Percentiles rank a stretch among this genome's conserved stretches.
Conservation (phyloP, 2,329 filamentous ascomycete species). For the Colletotrichum chlorophyti region DNA sequence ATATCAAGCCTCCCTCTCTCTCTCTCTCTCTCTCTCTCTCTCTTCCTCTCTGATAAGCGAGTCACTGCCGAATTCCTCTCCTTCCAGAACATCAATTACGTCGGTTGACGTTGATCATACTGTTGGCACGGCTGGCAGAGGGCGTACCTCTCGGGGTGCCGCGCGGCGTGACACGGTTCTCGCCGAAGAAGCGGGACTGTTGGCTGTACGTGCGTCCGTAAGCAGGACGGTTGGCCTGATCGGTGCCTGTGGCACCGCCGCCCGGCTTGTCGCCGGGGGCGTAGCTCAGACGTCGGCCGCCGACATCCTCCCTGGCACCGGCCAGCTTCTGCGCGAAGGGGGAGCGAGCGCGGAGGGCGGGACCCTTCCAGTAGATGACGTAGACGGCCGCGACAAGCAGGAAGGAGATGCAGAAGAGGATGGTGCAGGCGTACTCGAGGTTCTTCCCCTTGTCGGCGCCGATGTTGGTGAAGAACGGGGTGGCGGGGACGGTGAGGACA, state of each 20-base stretch:
- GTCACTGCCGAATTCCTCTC: too few species aligned
- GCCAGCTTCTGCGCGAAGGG: slow-evolving; percentile 70
- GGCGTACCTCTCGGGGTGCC: slow-evolving; percentile 46
- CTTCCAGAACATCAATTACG: too few species aligned
- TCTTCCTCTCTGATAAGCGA: too few species aligned
- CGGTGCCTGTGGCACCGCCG: slow-evolving; percentile 31
- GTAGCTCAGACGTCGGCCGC: background rate
- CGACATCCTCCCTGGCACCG: slow-evolving; percentile 39
- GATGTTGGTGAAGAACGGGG: slow-evolving; percentile 69
- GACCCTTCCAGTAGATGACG: slow-evolving; percentile 71
- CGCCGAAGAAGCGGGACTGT: slow-evolving; percentile 48
- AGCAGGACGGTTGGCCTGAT: slow-evolving; percentile 5
- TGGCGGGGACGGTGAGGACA: slow-evolving; percentile 71
- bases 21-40: too few species aligned
- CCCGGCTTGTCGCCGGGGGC: background rate
- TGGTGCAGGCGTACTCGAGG: slow-evolving; percentile 67
- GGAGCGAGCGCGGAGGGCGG: slow-evolving; percentile 63
- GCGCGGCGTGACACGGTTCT: slow-evolving; percentile 47
- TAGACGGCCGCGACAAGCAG: slow-evolving; percentile 69
- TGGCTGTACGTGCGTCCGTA: slow-evolving; percentile 41
- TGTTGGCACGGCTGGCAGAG: slow-evolving; percentile 38
- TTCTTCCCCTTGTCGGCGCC: slow-evolving; percentile 51
- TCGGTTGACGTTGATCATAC: too few species aligned
- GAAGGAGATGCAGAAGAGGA: slow-evolving; percentile 68
- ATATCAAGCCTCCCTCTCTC: too few species aligned